phyloP scores from a whole-genome alignment of 2,329 filamentous ascomycete species.

The Zalaria sp. region DNA sequence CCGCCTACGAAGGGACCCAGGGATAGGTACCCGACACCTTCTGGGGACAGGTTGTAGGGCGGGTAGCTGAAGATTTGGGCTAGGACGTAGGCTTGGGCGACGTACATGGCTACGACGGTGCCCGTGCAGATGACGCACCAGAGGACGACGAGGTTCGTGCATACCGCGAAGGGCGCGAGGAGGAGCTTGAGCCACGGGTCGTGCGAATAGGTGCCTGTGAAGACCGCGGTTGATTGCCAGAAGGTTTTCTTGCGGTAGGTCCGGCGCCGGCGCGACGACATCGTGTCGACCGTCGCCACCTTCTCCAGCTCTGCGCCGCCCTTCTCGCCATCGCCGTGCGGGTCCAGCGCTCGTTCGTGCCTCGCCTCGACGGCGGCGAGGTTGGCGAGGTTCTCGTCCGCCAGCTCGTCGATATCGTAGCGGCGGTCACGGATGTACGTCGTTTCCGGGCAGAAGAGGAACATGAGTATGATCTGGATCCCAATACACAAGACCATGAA shows the following conservation, averaged over 20 bases:
- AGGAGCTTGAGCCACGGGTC: constrained; percentile 24
- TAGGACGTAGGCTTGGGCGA: constrained; percentile 28
- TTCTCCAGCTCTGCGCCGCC: not conserved
- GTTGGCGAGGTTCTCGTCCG: constrained; percentile 3
- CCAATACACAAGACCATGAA: constrained; percentile 34
- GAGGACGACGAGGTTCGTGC: constrained; percentile 36
- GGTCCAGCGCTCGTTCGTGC: not conserved
- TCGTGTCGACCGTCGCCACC: constrained; percentile 1
- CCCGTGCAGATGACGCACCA: constrained; percentile 35
- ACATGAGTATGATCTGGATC: constrained; percentile 26
- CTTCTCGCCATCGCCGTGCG: not conserved
- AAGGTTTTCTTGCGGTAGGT: constrained; percentile 20
- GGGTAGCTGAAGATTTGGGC: constrained; percentile 34
- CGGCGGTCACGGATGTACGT: constrained; percentile 28
- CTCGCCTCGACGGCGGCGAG: constrained; percentile 3
- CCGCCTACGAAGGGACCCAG: constrained; percentile 27
- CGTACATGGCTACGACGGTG: constrained; percentile 28
- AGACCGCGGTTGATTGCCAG: constrained; percentile 21
- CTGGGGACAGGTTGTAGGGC: constrained; percentile 29
- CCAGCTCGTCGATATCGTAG: constrained; percentile 8
- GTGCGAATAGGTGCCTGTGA: constrained; percentile 23
- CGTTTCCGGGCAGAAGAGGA: constrained; percentile 38
- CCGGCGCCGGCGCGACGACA: not conserved
- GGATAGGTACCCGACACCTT: constrained; percentile 29
- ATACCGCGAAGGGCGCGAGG: constrained; percentile 33